Percentiles rank a stretch among this genome's conserved stretches.
Evolutionary conservation across 352 stramenopile species (phyloP).

Genomic region (Heterotrichella gracilis): DNA sequence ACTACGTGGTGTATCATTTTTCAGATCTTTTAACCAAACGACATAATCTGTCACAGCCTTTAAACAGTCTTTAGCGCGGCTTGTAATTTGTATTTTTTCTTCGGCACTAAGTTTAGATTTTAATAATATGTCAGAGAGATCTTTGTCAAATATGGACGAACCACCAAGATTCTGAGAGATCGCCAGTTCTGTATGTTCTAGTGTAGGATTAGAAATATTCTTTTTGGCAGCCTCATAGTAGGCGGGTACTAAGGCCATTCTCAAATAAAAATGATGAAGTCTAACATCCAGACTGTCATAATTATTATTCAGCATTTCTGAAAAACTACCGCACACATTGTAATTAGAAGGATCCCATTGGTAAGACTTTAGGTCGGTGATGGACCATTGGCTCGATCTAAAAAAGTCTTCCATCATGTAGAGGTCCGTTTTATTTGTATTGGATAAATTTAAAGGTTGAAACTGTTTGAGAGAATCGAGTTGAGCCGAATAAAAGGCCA

Average conservation of each 20-base stretch:
- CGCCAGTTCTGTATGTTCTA: not conserved
- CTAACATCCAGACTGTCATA: not conserved
- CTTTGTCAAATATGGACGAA: not conserved
- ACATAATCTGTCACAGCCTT: not conserved
- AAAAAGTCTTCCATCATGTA: constrained; percentile 4
- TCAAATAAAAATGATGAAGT: not conserved
- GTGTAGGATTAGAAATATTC: not conserved
- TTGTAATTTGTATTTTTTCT: not conserved
- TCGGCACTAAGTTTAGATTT: not conserved
- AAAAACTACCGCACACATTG: not conserved
- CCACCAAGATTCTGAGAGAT: not conserved
- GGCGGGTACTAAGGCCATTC: not conserved
- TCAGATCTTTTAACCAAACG: not conserved
- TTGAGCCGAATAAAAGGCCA: not conserved
- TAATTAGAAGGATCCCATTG: not conserved
- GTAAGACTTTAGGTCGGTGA: not conserved
- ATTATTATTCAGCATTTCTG: not conserved
- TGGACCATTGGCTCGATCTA: not conserved
- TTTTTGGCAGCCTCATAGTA: not conserved
- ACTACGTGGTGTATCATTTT: not conserved
- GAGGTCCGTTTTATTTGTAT: not conserved
- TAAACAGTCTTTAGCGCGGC: not conserved
- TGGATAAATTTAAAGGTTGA: not conserved
- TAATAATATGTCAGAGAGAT: not conserved
- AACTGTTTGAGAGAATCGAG: not conserved